Evolutionary conservation across 257 asterid species (phyloP), one percentile per base, ranked within the genome.

Genomic region (Rehmannia glutinosa): DNA sequence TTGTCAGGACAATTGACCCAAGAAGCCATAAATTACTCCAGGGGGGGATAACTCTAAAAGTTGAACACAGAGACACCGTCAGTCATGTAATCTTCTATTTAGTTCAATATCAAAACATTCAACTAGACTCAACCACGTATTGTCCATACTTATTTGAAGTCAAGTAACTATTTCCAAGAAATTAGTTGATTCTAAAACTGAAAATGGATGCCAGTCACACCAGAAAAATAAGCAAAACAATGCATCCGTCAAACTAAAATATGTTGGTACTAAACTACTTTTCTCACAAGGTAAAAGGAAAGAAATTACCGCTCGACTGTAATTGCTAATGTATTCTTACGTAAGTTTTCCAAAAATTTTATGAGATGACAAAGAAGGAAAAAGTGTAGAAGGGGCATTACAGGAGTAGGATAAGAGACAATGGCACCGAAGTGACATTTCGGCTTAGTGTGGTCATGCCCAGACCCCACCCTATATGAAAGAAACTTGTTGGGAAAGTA

Each of bases 1-100:
- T 91, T 51, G 97, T 94, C 53, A 94, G 82, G 70, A 83, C 70
- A 73, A 94, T 94, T 5, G 99, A 94, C 63, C 83, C 96, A 75
- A 91, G 97, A 63, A 94, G 97, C 97, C 99, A 94, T 73, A 85
- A 67, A 79, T 94, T 94, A 80, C 99, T 94, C 99, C 99, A 94
- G 5, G 97, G 97, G 28, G 89, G 97, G 68, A 94, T 84, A 73
- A 86, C 91, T 58, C 97, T 93, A 58, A 11, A 73, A 61, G 58
- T 79, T 47, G 68, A 51, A 47, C 46, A 68, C 3, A 28, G 20
- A 47, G 62, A 66, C 24, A 77, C 10, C 16, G 61, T 57, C 70
- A 76, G 70, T 43, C 53, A 47, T 55, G 69, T 47, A 73, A 60
- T 12, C 13, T 11, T 36, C 64, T 13, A 63, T n/a, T 58, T 17